Evolutionary conservation across 179 eudicot genomes (phyloP).

Genomic region (Beta macrorhiza): DNA sequence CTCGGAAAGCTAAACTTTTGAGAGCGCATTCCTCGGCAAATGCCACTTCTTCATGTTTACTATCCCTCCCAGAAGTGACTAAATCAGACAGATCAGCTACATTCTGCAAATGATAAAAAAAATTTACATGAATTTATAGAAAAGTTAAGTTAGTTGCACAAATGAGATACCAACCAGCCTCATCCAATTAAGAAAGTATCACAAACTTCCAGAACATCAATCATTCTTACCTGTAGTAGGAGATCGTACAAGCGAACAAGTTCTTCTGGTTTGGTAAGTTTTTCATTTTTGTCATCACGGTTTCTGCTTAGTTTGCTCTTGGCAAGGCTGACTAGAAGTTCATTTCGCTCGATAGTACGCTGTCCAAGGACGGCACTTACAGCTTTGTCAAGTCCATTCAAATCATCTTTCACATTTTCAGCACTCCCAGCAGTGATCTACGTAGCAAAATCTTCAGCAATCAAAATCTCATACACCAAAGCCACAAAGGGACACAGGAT

Average conservation of each 20-base stretch:
- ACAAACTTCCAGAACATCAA: constrained; percentile 10
- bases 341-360: constrained; percentile 89
- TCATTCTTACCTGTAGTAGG: constrained; percentile 63
- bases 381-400: constrained; percentile 96
- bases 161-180: background rate
- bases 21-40: constrained; percentile 71
- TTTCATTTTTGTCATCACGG: constrained; percentile 80
- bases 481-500: constrained; percentile 6
- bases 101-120: constrained; percentile 55
- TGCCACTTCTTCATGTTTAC: constrained; percentile 69
- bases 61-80: constrained; percentile 92
- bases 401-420: constrained; percentile 81
- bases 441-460: constrained; percentile 25
- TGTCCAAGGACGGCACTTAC: constrained; percentile 83
- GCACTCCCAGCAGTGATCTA: constrained; percentile 82
- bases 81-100: constrained; percentile 86
- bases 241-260: constrained; percentile 91
- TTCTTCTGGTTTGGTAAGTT: constrained; percentile 88
- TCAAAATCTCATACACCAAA: background rate
- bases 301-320: constrained; percentile 74
- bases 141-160: background rate
- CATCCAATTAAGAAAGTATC: constrained; percentile 1
- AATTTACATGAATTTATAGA: constrained; percentile 3
- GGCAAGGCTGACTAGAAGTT: constrained; percentile 72
- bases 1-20: constrained; percentile 67